phyloP scores from a whole-genome alignment of 2,329 filamentous ascomycete genomes.

The Aurifilum marmelostoma region DNA sequence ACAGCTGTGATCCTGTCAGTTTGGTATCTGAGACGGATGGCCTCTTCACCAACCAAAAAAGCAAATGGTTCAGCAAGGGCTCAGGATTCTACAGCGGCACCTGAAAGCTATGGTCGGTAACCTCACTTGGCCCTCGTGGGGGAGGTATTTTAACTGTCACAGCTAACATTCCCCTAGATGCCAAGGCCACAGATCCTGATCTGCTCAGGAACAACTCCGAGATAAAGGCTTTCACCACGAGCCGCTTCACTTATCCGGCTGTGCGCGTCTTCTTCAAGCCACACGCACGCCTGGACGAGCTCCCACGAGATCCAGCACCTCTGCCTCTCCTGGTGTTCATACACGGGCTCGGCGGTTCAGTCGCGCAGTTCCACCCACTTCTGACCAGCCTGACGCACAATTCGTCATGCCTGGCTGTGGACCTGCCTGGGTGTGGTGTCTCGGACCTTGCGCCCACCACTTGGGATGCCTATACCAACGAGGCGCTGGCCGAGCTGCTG shows the following conservation, averaged over 20 bases:
- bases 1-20: slow-evolving; percentile 18
- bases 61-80: slow-evolving; percentile 7
- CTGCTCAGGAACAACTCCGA: slow-evolving; percentile 78
- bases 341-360: slow-evolving; percentile 90
- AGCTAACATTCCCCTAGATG: slow-evolving; percentile 33
- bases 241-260: slow-evolving; percentile 69
- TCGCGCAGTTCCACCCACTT: slow-evolving; percentile 83
- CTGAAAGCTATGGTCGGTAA: slow-evolving; percentile 19
- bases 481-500: slow-evolving; percentile 75
- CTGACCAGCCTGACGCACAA: slow-evolving; percentile 80
- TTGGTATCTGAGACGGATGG: slow-evolving; percentile 26
- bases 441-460: slow-evolving; percentile 72
- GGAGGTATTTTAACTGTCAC: background rate
- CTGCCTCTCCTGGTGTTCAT: slow-evolving; percentile 88
- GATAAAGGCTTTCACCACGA: slow-evolving; percentile 73
- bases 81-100: background rate
- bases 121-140: too few species aligned
- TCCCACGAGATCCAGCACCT: slow-evolving; percentile 72
- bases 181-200: slow-evolving; percentile 70
- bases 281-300: slow-evolving; percentile 80
- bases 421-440: slow-evolving; percentile 86
- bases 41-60: slow-evolving; percentile 2
- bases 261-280: slow-evolving; percentile 83
- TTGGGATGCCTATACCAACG: slow-evolving; percentile 79
- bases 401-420: slow-evolving; percentile 83